A percentile compares a stretch with the other conserved stretches of the same genome.
Conservation (phyloP, 2,329 filamentous ascomycete genomes). For the Penicillium hesseltinei region DNA sequence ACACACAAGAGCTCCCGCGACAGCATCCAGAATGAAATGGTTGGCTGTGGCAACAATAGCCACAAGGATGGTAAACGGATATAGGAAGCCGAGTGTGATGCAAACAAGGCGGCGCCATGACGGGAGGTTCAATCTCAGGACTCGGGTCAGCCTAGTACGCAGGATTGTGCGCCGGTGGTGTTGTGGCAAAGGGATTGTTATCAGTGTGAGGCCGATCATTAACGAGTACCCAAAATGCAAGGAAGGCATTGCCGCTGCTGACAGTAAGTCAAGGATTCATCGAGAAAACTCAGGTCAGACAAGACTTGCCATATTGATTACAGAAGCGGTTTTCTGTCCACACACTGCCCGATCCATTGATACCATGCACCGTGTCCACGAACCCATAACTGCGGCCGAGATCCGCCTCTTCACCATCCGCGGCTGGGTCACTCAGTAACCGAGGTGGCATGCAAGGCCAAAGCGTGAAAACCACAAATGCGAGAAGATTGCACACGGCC, state of each 20-base stretch:
- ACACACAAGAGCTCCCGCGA: constrained; percentile 66
- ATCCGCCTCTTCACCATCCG: constrained; percentile 55
- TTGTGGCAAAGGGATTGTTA: constrained; percentile 61
- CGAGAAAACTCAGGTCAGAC: background rate
- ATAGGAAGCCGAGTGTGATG: constrained; percentile 56
- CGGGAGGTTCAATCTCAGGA: constrained; percentile 41
- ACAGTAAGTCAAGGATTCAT: background rate
- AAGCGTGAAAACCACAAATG: constrained; percentile 58
- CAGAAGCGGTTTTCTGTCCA: constrained; percentile 73
- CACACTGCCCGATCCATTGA: constrained; percentile 61
- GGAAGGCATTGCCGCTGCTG: constrained; percentile 67
- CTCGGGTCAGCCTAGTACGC: constrained; percentile 33
- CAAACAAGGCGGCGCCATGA: constrained; percentile 53
- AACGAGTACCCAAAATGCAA: constrained; percentile 75
- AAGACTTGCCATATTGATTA: constrained; percentile 65
- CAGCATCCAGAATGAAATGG: constrained; percentile 69
- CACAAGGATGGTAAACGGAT: constrained; percentile 63
- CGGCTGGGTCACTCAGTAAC: constrained; percentile 53
- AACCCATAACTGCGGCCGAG: constrained; percentile 61
- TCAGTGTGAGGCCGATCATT: constrained; percentile 68
- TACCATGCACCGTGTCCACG: constrained; percentile 59
- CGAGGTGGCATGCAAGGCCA: constrained; percentile 63
- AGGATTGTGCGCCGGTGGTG: constrained; percentile 48
- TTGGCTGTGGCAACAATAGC: constrained; percentile 72
- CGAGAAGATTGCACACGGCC: constrained; percentile 58